A percentile compares a stretch with the other conserved stretches of the same genome.
Evolutionary conservation across 2,329 filamentous ascomycete species (phyloP).

Genomic region (Fusarium hainanense): DNA sequence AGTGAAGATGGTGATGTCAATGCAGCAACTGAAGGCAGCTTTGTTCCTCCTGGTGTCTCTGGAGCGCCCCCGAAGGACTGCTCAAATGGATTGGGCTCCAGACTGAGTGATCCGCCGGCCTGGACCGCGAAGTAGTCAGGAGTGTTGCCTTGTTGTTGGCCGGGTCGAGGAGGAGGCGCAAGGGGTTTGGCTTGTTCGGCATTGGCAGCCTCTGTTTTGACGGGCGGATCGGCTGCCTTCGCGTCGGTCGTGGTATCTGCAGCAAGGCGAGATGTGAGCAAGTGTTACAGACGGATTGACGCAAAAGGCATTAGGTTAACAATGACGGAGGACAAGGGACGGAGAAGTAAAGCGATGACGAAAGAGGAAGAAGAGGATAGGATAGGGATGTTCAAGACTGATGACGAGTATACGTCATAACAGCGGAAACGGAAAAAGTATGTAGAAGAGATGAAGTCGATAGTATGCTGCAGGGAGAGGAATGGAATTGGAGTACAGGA

Average conservation of each 20-base stretch:
- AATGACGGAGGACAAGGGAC: slow-evolving; percentile 28
- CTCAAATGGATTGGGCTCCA: slow-evolving; percentile 97
- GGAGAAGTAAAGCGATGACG: slow-evolving; percentile 37
- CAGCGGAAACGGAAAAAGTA: slow-evolving; percentile 11
- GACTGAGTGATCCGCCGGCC: slow-evolving; percentile 67
- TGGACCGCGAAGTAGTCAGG: slow-evolving; percentile 76
- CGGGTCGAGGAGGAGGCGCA: slow-evolving; percentile 76
- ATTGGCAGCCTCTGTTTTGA: slow-evolving; percentile 65
- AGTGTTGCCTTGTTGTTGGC: slow-evolving; percentile 62
- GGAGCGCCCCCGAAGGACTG: slow-evolving; percentile 82
- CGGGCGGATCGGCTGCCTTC: slow-evolving; percentile 57
- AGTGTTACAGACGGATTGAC: slow-evolving; percentile 25
- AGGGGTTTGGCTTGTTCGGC: slow-evolving; percentile 72
- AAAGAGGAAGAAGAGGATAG: slow-evolving; percentile 24
- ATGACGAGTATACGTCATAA: slow-evolving; percentile 45
- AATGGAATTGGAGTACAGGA: slow-evolving; percentile 6
- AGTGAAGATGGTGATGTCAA: slow-evolving; percentile 91
- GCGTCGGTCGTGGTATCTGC: slow-evolving; percentile 58
- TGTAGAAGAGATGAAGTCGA: neutral
- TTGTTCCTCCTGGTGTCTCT: slow-evolving; percentile 84
- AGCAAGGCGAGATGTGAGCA: slow-evolving; percentile 39
- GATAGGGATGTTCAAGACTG: slow-evolving; percentile 28
- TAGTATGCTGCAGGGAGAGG: slow-evolving; percentile 2
- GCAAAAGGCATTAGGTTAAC: slow-evolving; percentile 22
- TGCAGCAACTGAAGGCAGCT: slow-evolving; percentile 89